These are phyloP conservation scores for Castanea sativa DNA, from an alignment of 306 rosid genomes.

Conservation along the genomic window DNA sequence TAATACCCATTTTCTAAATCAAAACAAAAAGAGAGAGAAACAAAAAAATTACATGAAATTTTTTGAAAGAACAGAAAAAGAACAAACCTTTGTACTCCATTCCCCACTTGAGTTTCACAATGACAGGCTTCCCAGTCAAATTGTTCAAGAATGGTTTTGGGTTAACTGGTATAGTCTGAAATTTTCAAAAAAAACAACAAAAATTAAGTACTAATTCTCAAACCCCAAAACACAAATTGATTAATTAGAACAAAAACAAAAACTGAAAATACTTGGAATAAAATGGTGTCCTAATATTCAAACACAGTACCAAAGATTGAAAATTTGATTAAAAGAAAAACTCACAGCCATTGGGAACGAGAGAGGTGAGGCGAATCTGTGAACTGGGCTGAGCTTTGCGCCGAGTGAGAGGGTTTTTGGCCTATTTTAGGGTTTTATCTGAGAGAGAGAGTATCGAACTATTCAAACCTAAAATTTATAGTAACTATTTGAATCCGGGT, in stretches of 20 bases:
- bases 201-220: neutral
- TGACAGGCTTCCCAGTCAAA: conserved; percentile 56
- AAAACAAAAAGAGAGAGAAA: too few species aligned
- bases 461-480: too few species aligned
- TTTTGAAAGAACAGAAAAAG: neutral
- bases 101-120: conserved; percentile 60
- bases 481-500: too few species aligned
- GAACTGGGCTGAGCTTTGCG: too few species aligned
- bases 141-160: conserved; percentile 64
- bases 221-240: neutral
- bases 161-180: conserved; percentile 58
- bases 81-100: conserved; percentile 59
- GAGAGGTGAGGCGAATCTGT: too few species aligned
- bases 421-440: too few species aligned
- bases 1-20: neutral
- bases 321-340: too few species aligned
- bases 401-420: too few species aligned
- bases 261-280: neutral
- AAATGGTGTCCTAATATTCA: too few species aligned
- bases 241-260: neutral
- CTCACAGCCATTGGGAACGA: too few species aligned
- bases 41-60: neutral
- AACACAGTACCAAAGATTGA: too few species aligned
- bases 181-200: neutral
- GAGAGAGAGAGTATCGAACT: too few species aligned